These are phyloP conservation scores for Chenopodium suecicum DNA, from an alignment of 148 eudicot genomes.

Conservation along the genomic window DNA sequence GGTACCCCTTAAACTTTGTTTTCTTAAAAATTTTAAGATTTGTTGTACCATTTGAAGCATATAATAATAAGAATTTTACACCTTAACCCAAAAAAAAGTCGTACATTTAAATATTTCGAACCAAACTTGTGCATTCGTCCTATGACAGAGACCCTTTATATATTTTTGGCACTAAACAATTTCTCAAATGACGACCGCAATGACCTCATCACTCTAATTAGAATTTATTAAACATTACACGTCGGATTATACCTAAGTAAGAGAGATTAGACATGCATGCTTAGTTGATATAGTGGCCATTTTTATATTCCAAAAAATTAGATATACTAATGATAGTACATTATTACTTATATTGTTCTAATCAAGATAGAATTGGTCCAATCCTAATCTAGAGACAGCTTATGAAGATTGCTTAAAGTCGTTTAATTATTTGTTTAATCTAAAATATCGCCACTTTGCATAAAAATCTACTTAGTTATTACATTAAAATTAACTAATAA, in stretches of 20 bases:
- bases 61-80: neutral
- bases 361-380: constrained; percentile 20
- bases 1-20: constrained; percentile 1
- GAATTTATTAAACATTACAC: constrained; percentile 7
- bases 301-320: neutral
- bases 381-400: constrained; percentile 31
- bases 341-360: neutral
- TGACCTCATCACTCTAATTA: constrained; percentile 27
- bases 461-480: too few relatives aligned
- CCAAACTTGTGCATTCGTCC: constrained; percentile 19
- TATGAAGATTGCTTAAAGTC: constrained; percentile 26
- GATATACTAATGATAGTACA: constrained; percentile 15
- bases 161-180: constrained; percentile 5
- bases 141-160: constrained; percentile 5
- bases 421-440: constrained; percentile 10
- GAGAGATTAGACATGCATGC: constrained; percentile 22
- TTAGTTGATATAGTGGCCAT: constrained; percentile 11
- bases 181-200: constrained; percentile 27
- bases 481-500: neutral
- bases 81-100: constrained; percentile 14
- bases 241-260: constrained; percentile 24
- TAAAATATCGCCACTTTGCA: neutral
- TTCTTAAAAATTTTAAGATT: neutral
- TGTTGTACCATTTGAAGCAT: neutral
- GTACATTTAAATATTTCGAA: constrained; percentile 20